Evolutionary conservation across 305 asterid species (phyloP).

Genomic region (Withania somnifera): DNA sequence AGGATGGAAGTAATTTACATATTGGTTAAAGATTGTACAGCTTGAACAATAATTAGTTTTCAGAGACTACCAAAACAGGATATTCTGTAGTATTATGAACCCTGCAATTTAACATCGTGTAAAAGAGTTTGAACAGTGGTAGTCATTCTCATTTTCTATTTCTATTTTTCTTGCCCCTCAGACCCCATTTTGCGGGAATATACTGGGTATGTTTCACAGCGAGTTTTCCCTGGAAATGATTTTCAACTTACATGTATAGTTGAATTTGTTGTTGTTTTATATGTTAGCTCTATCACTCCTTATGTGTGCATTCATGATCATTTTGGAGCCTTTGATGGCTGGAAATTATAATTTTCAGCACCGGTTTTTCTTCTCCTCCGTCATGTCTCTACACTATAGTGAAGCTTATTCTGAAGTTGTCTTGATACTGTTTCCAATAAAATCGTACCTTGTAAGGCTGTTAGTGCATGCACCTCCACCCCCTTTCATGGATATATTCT

Average conservation of each 20-base stretch:
- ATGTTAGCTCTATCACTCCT: neutral
- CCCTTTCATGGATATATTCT: neutral
- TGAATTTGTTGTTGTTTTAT: neutral
- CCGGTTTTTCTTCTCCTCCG: neutral
- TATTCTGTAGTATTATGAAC: conserved; percentile 7
- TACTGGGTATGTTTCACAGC: too few relatives aligned
- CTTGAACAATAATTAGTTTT: conserved; percentile 5
- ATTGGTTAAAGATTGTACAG: conserved; percentile 12
- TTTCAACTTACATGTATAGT: neutral
- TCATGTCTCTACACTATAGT: neutral
- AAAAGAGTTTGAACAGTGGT: neutral
- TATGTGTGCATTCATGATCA: neutral
- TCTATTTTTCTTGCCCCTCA: neutral
- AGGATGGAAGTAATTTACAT: conserved; percentile 10
- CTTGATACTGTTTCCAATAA: neutral
- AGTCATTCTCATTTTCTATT: neutral
- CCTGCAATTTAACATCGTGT: conserved; percentile 1
- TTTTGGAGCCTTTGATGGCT: neutral
- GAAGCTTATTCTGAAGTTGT: neutral
- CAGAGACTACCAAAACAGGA: neutral
- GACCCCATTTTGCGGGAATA: too few relatives aligned
- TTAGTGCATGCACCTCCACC: neutral
- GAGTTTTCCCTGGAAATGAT: neutral
- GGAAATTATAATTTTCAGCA: neutral
- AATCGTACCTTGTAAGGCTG: neutral